phyloP scores from a whole-genome alignment of 179 eudicot genomes.

The Silene vulgaris region DNA sequence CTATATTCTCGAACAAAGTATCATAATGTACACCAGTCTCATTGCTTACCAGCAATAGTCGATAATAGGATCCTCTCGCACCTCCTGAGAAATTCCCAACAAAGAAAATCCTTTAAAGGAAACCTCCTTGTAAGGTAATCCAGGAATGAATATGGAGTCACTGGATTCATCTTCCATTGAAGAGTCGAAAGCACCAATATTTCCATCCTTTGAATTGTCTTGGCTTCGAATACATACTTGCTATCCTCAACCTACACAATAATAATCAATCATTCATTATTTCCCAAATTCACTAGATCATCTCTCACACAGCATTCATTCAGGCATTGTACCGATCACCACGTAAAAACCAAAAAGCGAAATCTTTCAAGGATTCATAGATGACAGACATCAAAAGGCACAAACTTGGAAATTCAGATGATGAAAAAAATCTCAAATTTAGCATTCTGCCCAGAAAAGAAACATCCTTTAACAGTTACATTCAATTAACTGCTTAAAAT shows the following conservation, averaged over 20 bases:
- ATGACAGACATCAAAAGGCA: neutral
- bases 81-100: conserved; percentile 25
- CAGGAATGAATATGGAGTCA: conserved; percentile 32
- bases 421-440: neutral
- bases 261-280: conserved; percentile 6
- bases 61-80: conserved; percentile 29
- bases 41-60: conserved; percentile 22
- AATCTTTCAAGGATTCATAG: neutral
- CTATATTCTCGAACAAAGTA: neutral
- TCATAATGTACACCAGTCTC: neutral
- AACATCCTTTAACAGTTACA: neutral
- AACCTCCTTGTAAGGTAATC: conserved; percentile 34
- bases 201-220: conserved; percentile 39
- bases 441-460: neutral
- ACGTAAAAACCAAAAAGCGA: neutral
- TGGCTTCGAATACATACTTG: conserved; percentile 37
- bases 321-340: neutral
- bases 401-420: neutral
- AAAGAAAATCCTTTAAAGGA: conserved; percentile 24
- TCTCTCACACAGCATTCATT: neutral
- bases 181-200: conserved; percentile 38
- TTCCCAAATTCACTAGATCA: neutral
- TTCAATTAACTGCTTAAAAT: neutral
- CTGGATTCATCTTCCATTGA: conserved; percentile 40
- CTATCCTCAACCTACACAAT: conserved; percentile 28